Percentiles rank a stretch among this genome's conserved stretches.
These are phyloP conservation scores for Amanita pallidorosea DNA, from an alignment of 768 basidiomycete species.

Conservation along the genomic window DNA sequence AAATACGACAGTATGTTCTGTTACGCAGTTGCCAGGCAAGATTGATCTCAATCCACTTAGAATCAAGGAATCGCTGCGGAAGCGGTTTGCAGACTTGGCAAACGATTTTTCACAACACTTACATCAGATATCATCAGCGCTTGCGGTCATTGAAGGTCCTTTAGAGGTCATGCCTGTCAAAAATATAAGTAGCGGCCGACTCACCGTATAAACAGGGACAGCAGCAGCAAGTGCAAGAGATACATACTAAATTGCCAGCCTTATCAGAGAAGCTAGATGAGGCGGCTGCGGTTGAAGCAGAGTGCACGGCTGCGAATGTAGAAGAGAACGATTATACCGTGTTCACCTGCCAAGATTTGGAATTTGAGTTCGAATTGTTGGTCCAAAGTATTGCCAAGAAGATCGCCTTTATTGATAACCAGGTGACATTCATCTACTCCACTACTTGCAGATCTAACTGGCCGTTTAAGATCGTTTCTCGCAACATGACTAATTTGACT, in stretches of 20 bases:
- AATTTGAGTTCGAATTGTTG: slow-evolving; percentile 80
- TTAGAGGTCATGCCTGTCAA: slow-evolving; percentile 41
- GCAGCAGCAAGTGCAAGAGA: slow-evolving; percentile 51
- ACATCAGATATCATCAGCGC: slow-evolving; percentile 53
- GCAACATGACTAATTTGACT: slow-evolving; percentile 89
- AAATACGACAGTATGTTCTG: slow-evolving; percentile 67
- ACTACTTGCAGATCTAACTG: background rate
- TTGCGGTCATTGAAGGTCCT: slow-evolving; percentile 67
- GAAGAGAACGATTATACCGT: slow-evolving; percentile 97
- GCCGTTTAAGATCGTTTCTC: slow-evolving; percentile 69
- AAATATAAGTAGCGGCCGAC: background rate
- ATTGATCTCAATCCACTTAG: slow-evolving; percentile 24
- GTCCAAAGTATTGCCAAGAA: slow-evolving; percentile 78
- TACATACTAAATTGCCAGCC: slow-evolving; percentile 58
- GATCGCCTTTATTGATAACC: slow-evolving; percentile 94
- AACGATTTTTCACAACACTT: slow-evolving; percentile 67
- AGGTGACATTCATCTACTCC: slow-evolving; percentile 34
- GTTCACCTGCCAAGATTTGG: slow-evolving; percentile 79
- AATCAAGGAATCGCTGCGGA: slow-evolving; percentile 73
- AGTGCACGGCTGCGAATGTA: slow-evolving; percentile 79
- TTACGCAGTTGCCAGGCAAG: background rate
- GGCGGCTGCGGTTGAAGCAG: slow-evolving; percentile 57
- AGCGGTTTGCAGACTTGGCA: slow-evolving; percentile 66
- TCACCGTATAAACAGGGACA: slow-evolving; percentile 41
- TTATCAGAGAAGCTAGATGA: slow-evolving; percentile 46